A percentile compares a stretch with the other conserved stretches of the same genome.
These are phyloP conservation scores for Rhododendron kiyosumense DNA, from an alignment of 148 eudicot species.

Conservation along the genomic window DNA sequence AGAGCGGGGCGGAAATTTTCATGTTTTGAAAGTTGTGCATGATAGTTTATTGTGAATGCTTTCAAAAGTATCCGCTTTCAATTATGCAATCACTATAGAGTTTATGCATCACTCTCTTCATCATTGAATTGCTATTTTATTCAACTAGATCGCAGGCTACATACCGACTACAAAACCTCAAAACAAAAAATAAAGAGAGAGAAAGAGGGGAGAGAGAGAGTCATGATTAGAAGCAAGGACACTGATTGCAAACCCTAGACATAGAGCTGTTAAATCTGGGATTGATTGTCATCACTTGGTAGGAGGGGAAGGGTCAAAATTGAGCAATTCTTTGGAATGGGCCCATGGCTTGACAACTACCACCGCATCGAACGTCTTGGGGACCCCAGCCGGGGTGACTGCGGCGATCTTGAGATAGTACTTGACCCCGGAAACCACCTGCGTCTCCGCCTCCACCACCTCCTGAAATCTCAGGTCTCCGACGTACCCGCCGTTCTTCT, in stretches of 20 bases:
- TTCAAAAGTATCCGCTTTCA: too few species aligned
- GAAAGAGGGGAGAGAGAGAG: not conserved
- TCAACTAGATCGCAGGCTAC: not conserved
- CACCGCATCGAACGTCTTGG: slow-evolving; percentile 40
- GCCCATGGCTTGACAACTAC: slow-evolving; percentile 64
- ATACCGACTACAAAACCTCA: not conserved
- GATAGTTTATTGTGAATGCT: too few species aligned
- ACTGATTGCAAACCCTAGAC: not conserved
- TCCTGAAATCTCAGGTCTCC: slow-evolving; percentile 14
- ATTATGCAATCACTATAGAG: too few species aligned
- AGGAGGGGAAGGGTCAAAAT: slow-evolving; percentile 23
- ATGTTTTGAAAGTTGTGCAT: too few species aligned
- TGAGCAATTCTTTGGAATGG: slow-evolving; percentile 41
- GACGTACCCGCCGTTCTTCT: not conserved
- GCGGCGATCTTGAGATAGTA: slow-evolving; percentile 59
- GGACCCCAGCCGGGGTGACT: slow-evolving; percentile 8
- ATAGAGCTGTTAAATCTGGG: not conserved
- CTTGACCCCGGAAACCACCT: slow-evolving; percentile 62
- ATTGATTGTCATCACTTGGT: not conserved
- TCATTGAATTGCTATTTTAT: not conserved
- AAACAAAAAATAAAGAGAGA: not conserved
- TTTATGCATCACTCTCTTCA: not conserved
- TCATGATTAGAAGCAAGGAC: not conserved
- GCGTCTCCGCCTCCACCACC: slow-evolving; percentile 65
- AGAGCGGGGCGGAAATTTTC: too few species aligned